These are phyloP conservation scores for Malus asiatica DNA, from an alignment of 306 rosid species.

Conservation along the genomic window DNA sequence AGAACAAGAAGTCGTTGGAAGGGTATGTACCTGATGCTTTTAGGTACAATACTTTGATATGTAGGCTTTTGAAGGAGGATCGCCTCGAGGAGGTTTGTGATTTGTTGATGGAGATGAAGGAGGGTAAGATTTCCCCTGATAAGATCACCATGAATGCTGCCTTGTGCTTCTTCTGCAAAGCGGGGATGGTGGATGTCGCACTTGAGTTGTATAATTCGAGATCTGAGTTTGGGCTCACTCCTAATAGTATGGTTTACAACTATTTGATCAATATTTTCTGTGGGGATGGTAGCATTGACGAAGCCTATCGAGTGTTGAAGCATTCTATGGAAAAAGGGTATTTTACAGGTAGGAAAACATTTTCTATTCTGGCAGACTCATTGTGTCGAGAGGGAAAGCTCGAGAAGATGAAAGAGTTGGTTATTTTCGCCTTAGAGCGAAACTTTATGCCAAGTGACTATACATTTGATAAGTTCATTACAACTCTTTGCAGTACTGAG, in stretches of 20 bases:
- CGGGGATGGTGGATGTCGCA: conserved; percentile 60
- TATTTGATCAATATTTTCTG: conserved; percentile 60
- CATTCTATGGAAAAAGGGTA: conserved; percentile 30
- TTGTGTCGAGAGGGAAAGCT: conserved; percentile 49
- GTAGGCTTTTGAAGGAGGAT: conserved; percentile 53
- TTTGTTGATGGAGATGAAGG: conserved; percentile 73
- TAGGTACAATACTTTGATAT: conserved; percentile 53
- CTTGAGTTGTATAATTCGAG: conserved; percentile 46
- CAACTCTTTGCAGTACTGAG: conserved; percentile 46
- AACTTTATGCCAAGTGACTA: conserved; percentile 28
- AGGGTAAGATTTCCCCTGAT: conserved; percentile 43
- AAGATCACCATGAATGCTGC: conserved; percentile 60
- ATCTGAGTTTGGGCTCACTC: conserved; percentile 48
- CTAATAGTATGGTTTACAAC: conserved; percentile 55
- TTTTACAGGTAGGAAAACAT: conserved; percentile 44
- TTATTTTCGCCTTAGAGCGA: conserved; percentile 40
- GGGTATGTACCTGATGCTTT: conserved; percentile 44
- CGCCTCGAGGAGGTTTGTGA: conserved; percentile 52
- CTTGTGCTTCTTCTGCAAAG: conserved; percentile 79
- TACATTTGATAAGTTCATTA: conserved; percentile 37
- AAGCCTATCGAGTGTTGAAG: conserved; percentile 42
- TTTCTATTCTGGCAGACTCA: conserved; percentile 40
- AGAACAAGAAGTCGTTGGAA: conserved; percentile 35
- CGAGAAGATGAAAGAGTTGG: conserved; percentile 70
- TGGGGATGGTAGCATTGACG: conserved; percentile 42